Percentiles rank a stretch among this genome's conserved stretches.
Evolutionary conservation across 305 asterid genomes (phyloP).

Genomic region (Galium porrigens): DNA sequence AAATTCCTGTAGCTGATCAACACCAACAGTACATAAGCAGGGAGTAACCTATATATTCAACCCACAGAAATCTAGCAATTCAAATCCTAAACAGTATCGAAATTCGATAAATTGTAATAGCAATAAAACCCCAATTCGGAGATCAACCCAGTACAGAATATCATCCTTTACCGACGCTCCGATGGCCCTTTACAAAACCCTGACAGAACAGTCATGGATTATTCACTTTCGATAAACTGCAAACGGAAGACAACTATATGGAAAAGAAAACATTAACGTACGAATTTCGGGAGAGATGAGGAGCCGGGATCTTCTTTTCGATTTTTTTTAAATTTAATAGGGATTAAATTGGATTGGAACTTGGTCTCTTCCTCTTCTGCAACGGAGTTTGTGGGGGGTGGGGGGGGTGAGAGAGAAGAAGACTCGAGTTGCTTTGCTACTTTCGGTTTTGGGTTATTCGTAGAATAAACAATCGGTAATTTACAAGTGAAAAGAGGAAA

Average conservation of each 20-base stretch:
- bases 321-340: not conserved
- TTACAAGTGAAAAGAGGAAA: too few species aligned
- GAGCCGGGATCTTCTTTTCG: not conserved
- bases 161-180: constrained; percentile 4
- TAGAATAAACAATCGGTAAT: not conserved
- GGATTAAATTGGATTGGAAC: not conserved
- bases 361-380: not conserved
- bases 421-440: constrained; percentile 3
- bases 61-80: constrained; percentile 11
- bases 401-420: not conserved
- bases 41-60: constrained; percentile 1
- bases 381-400: not conserved
- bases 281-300: not conserved
- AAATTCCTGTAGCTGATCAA: constrained; percentile 1
- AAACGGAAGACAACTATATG: not conserved
- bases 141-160: constrained; percentile 13
- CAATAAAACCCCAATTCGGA: constrained; percentile 11
- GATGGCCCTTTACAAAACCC: constrained; percentile 6
- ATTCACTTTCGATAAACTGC: not conserved
- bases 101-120: not conserved
- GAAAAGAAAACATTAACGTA: not conserved
- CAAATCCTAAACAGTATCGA: constrained; percentile 7
- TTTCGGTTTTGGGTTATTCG: not conserved
- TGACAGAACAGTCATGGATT: constrained; percentile 8
- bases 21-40: constrained; percentile 9